Base-by-base conservation (phyloP, 2,329 filamentous ascomycete genomes). In the Anthostomella pinea region DNA sequence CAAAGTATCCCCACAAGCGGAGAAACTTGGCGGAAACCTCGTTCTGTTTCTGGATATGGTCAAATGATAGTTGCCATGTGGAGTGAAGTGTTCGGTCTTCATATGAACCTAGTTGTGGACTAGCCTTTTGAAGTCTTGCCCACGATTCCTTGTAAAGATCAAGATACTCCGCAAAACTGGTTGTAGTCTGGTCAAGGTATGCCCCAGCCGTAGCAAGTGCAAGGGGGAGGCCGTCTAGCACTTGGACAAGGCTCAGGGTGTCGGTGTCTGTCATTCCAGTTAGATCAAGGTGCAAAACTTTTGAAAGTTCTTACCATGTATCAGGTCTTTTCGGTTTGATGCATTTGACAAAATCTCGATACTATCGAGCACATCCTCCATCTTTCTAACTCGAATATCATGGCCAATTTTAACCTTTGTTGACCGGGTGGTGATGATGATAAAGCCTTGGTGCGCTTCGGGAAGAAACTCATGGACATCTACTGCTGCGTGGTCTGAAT, bases 351-450 rank as follows among this genome's bases (percentile, higher is more conserved):
- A 18, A 10, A 32, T 32, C 16, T 32, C 5, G 13, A 32, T 9
- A 32, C 30, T 15, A 9, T 32, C 19, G 9, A 21, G 9, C 13
- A 22, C 14, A 7, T 7, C 14, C 27, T 51, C 20, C n/a, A 70
- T 48, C 33, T 58, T 67, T 8, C 38, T 33, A 2, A 69, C 27
- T 3, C 29, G 45, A 34, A 69, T 62, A 2, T 28, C 32, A 21
- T 52, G 40, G 5, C 63, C 64, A 3, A 65, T 32, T 9, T 58
- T 52, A 8, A 63, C 53, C 10, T 57, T 15, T n/a, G 53, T 53
- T 30, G 52, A 56, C 11, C 63, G 52, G 6, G 63, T 66, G 4
- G 65, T 70, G 15, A 70, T 55, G 13, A 72, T 49, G 30, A 72
- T 57, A 2, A 61, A 60, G 11, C 66, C 67, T 38, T 69, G 63